Evolutionary conservation across 805 yeast genomes (phyloP), one percentile per base, ranked within the genome.

Genomic region (Kregervanrija pseudodelftensis): DNA sequence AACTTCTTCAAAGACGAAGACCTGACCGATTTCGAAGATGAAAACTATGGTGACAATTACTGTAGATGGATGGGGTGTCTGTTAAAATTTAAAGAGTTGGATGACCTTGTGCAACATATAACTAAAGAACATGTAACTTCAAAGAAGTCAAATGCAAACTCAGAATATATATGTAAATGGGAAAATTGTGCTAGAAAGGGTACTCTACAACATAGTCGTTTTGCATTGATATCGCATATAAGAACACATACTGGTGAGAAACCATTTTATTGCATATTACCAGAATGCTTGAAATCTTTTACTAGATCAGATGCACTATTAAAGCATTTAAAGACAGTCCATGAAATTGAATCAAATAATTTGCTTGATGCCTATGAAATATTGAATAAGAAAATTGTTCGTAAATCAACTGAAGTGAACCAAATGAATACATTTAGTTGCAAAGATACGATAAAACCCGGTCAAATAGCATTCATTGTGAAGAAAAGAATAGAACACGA

Each of bases 221-320:
- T 75, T 59, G 81, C 83, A 1, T 66, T 84, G 31, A 67, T 79
- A 0, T 69, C 83, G 0, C 91, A 83, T 56, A 66, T 81, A 51
- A 60, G 86, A 44, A 69, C 77, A 1, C 91, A 84, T 58, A 77
- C 84, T 0, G 80, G 83, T 1, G 85, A 82, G 53, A 72, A 72
- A 53, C 86, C 86, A 33, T 80, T 74, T 51, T 74, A 68, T 52
- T 84, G 91, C 58, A 69, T 75, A 1, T 65, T 81, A 11, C 85
- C 85, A 2, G 85, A 80, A 50, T 84, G 91, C 59, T 73, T 72
- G 41, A 70, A 75, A 49, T 71, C 72, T 38, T 82, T 80, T 55
- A 72, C 78, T 0, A 60, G 83, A 43, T 67, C 80, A 1, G 85
- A 79, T 49, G 85, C 82, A 1, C 67, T 85, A 48, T 73, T 80